Base-by-base conservation (phyloP, 257 asterid genomes). In the Solanum sejunctum region DNA sequence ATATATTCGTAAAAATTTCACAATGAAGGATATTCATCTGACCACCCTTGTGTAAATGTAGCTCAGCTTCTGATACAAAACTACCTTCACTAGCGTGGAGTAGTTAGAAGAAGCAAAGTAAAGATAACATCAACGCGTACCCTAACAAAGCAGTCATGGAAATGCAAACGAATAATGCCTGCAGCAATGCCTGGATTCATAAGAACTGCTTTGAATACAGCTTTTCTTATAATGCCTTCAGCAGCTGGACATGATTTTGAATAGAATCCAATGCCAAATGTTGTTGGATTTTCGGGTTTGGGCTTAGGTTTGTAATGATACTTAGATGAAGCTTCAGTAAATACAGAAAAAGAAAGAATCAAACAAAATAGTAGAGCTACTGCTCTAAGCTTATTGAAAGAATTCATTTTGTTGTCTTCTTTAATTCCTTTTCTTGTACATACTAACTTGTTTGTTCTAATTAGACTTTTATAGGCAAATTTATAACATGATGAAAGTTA, bases 131-230 rank as follows among this genome's bases (percentile, higher is more conserved):
- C 12, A 20, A 7, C 6, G 16, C 12, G 17, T 75, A 67, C 85
- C 85, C 75, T 67, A 26, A 36, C 26, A 69, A 83, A 83, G 54
- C 85, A 83, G 17, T 83, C 85, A 12, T 83, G 85, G 55, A 83
- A 83, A 66, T 83, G 85, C 56, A 83, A 51, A 15, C 85, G 75
- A 69, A 83, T 70, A 70, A 83, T 12, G 49, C 85, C 85, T 3
- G 67, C 63, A 47, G 85, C 81, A 83, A 52, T 1, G 45, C 80
- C 61, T 8, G 81, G 69, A 32, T 83, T 83, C 57, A 13, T 28
- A 1, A 47, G 28, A 83, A 83, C 58, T 2, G 81, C 85, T 47
- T 70, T 51, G 57, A 21, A 63, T 41, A 83, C 85, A 51, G 82
- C 81, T 21, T 66, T 47, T 47, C 0, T 69, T 16, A 83, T 72